These are phyloP conservation scores for Leptographium procerum DNA, from an alignment of 2,329 filamentous ascomycete genomes.

Conservation along the genomic window DNA sequence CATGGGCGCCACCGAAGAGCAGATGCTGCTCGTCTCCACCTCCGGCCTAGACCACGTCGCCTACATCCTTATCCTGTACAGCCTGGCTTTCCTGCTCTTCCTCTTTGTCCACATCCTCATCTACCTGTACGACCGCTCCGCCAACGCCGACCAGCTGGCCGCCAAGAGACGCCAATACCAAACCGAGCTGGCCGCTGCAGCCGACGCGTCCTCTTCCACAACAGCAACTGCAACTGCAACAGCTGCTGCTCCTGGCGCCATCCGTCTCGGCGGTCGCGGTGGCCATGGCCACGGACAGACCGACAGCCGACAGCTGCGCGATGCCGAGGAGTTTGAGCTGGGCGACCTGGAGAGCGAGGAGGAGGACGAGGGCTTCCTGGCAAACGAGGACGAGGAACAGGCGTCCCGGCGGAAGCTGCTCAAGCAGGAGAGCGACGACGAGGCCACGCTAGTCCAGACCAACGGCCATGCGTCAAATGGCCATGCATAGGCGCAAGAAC, in stretches of 20 bases:
- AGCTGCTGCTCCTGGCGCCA: not conserved
- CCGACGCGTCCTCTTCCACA: not conserved
- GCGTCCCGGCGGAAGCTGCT: conserved; percentile 26
- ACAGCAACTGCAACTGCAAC: not conserved
- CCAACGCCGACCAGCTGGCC: conserved; percentile 21
- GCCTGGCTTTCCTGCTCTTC: conserved; percentile 80
- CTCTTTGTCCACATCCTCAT: conserved; percentile 84
- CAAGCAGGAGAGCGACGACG: conserved; percentile 19
- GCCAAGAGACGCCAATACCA: not conserved
- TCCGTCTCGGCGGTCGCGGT: conserved; percentile 6
- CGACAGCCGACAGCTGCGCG: conserved; percentile 51
- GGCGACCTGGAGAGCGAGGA: conserved; percentile 85
- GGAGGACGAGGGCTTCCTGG: conserved; percentile 77
- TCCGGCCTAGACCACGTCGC: conserved; percentile 78
- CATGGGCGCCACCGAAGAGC: conserved; percentile 95
- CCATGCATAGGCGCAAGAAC: not conserved
- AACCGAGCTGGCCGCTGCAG: not conserved
- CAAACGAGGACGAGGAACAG: conserved; percentile 58
- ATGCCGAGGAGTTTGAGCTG: conserved; percentile 88
- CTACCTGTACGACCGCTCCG: conserved; percentile 62
- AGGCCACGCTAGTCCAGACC: conserved; percentile 13
- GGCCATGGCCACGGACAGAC: conserved; percentile 23
- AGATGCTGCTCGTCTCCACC: conserved; percentile 67
- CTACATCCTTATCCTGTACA: conserved; percentile 86
- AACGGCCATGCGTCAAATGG: conserved; percentile 7